Base-by-base conservation (phyloP, 495 filamentous ascomycete species). In the Aspergillus egyptiacus region DNA sequence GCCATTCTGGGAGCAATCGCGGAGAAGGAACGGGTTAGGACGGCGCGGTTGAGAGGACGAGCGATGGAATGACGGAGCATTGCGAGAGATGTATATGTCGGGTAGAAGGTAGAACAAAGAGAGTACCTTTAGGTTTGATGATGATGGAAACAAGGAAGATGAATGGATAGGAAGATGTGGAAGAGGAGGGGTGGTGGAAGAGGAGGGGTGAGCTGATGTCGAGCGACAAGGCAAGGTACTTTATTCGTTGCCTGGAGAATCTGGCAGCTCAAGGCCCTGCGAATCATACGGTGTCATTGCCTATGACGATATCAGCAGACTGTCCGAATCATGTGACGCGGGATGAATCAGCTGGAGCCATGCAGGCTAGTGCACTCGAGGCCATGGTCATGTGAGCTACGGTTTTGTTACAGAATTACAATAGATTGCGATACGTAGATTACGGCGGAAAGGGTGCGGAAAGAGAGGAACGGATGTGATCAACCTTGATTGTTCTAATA, bases 21-120 rank as follows among this genome's bases (percentile, higher is more conserved):
- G 25, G 82, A 74, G 72, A 90, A 86, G 50, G 79, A 72, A 47
- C 81, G 79, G 56, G 59, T 66, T 67, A 74, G 43, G 63, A 73
- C 64, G 51, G 67, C 53, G 54, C 70, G 69, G 68, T 67, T 67
- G 23, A 79, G 68, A 62, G 79, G 72, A 68, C 79, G 79, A 65
- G 72, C 65, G 59, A 86, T 57, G 36, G 74, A 69, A 68, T 82
- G 82, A 55, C 83, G 82, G 57, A 84, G 73, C 86, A 90, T 90
- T 25, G 42, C 76, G 61, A 54, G 13, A 20, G 49, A 23, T 31
- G 46, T 31, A 10, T 19, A 35, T 35, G 33, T 19, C 6, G 32
- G 9, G 33, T 37, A 37, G 38, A 52, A 49, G 54, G 30, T 55
- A 36, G 48, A 34, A 47, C 50, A 25, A 33, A 36, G 46, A 25